Base-by-base conservation (phyloP, 2,329 filamentous ascomycete species). In the Talaromyces marneffei region DNA sequence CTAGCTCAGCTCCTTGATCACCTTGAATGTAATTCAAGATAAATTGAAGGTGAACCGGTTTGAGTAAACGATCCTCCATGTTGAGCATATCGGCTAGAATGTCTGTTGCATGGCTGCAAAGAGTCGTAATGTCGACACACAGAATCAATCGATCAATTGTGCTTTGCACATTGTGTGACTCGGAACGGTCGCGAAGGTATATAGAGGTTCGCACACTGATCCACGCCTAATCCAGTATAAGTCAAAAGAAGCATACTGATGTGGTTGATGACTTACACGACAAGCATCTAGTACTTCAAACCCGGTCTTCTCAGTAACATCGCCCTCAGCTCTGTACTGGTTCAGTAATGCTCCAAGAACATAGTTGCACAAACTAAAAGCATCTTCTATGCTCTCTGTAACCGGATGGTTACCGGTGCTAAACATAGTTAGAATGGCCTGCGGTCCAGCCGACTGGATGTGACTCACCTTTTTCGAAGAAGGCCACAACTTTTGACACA, bases 261-360 rank as follows among this genome's bases (percentile, higher is more conserved):
- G 7, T 29, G 6, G 4, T 10, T 25, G n/a, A n/a, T 40, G 8
- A 63, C 73, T 67, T 65, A 76, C 76, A 56, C 72, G 70, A 63
- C 74, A 75, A 31, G 72, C 70, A 35, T 69, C 68, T 59, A 77
- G 72, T 4, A 71, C 74, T 64, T 75, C 73, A 23, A 63, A 65
- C 3, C 69, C 74, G 16, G 71, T 64, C 12, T 66, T 62, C 7
- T 64, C 62, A 46, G 69, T 67, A 23, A 65, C 59, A 40, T 66
- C 65, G 31, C 66, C 65, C 5, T 64, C 65, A 33, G 64, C 57
- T 25, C 62, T 52, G 9, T 62, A 62, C 62, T 71, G 68, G 48
- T 70, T 65, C 48, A 71, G 63, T 14, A 74, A 68, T 54, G 70
- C 71, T 39, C 67, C 66, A 53, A 75, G 69, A 35, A 74, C 70